Evolutionary conservation across 306 rosid genomes (phyloP).

Genomic region (Lathyrus tuberosus): DNA sequence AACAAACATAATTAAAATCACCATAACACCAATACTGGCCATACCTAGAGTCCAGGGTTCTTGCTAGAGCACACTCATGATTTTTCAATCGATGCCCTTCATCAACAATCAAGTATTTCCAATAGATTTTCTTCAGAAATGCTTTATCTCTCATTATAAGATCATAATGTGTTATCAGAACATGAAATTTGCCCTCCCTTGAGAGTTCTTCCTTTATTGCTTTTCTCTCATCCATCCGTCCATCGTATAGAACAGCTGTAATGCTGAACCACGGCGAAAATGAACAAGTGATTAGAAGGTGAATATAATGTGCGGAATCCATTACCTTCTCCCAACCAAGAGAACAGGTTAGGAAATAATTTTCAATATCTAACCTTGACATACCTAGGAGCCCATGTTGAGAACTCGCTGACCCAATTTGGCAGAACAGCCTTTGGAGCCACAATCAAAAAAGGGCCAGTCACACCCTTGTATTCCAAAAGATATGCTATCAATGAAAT

Average conservation of each 20-base stretch:
- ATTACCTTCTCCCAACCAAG: constrained; percentile 29
- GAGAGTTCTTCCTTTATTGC: constrained; percentile 85
- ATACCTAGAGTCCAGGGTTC: constrained; percentile 90
- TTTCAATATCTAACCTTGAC: constrained; percentile 18
- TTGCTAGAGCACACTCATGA: constrained; percentile 94
- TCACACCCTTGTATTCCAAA: constrained; percentile 80
- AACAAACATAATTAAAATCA: constrained; percentile 15
- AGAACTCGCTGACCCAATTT: constrained; percentile 87
- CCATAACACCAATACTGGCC: constrained; percentile 32
- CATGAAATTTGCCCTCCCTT: constrained; percentile 93
- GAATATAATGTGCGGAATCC: constrained; percentile 4
- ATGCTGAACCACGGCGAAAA: constrained; percentile 63
- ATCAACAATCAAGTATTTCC: constrained; percentile 95
- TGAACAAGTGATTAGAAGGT: constrained; percentile 31
- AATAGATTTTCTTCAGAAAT: constrained; percentile 86
- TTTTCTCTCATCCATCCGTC: constrained; percentile 91
- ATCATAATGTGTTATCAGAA: constrained; percentile 93
- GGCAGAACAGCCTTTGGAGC: constrained; percentile 99
- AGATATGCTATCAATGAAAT: constrained; percentile 90
- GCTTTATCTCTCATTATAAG: constrained; percentile 98
- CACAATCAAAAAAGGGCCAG: constrained; percentile 94
- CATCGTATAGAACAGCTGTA: constrained; percentile 81
- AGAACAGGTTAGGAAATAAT: constrained; percentile 26
- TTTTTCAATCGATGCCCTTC: constrained; percentile 99
- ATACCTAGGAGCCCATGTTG: constrained; percentile 97